Evolutionary conservation across 768 basidiomycete genomes (phyloP).

Genomic region (Serendipita vermifera): DNA sequence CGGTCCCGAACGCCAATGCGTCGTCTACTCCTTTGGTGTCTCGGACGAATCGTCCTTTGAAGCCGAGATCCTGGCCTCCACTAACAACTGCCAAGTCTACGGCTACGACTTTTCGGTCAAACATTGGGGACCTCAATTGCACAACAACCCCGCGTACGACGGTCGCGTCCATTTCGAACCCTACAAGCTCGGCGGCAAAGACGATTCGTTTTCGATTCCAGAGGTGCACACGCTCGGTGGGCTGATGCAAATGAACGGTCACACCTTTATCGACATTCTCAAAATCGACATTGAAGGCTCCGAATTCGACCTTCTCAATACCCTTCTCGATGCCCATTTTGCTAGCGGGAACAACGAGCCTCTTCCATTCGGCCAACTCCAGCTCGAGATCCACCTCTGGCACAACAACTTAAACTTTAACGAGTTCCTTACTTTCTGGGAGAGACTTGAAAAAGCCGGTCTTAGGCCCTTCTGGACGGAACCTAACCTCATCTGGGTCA

Average conservation of each 20-base stretch:
- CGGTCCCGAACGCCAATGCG: slow-evolving; percentile 42
- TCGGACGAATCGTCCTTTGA: slow-evolving; percentile 55
- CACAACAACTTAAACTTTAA: slow-evolving; percentile 34
- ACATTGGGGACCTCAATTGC: slow-evolving; percentile 31
- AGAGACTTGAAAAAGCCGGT: slow-evolving; percentile 52
- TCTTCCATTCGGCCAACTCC: slow-evolving; percentile 58
- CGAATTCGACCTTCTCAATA: slow-evolving; percentile 57
- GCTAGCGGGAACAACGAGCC: slow-evolving; percentile 35
- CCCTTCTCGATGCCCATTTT: slow-evolving; percentile 38
- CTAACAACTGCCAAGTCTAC: slow-evolving; percentile 40
- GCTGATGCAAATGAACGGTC: slow-evolving; percentile 54
- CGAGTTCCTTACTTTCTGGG: slow-evolving; percentile 56
- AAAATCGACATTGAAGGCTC: slow-evolving; percentile 60
- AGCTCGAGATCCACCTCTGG: slow-evolving; percentile 49
- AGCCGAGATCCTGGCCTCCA: slow-evolving; percentile 39
- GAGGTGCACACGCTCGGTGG: slow-evolving; percentile 47
- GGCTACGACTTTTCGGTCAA: slow-evolving; percentile 41
- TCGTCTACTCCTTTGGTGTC: slow-evolving; percentile 50
- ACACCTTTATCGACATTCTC: slow-evolving; percentile 55
- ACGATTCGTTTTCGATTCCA: slow-evolving; percentile 32
- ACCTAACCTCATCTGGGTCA: too few relatives aligned
- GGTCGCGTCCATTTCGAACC: slow-evolving; percentile 32
- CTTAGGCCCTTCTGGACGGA: slow-evolving; percentile 63
- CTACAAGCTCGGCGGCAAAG: slow-evolving; percentile 30
- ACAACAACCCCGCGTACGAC: slow-evolving; percentile 21